Evolutionary conservation across 2,329 filamentous ascomycete species (phyloP).

Genomic region (Pseudodiploospora longispora): DNA sequence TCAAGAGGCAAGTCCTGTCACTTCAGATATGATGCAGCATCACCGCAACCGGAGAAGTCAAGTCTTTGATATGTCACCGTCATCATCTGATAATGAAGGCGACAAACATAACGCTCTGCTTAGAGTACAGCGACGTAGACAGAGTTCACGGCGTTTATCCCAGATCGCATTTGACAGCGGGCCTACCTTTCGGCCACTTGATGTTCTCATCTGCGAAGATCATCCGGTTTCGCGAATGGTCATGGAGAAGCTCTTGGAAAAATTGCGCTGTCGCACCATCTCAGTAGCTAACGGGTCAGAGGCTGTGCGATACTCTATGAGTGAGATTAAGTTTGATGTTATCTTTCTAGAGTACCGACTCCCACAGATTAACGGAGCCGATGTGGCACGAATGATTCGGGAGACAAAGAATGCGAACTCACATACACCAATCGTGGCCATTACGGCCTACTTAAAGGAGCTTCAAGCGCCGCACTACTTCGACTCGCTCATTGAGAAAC

Average conservation of each 20-base stretch:
- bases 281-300: conserved; percentile 85
- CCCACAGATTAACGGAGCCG: conserved; percentile 87
- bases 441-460: conserved; percentile 97
- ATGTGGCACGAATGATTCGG: conserved; percentile 94
- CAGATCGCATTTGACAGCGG: conserved; percentile 80
- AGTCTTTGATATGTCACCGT: conserved; percentile 92
- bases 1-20: conserved; percentile 75
- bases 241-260: conserved; percentile 97
- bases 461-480: conserved; percentile 93
- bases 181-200: conserved; percentile 80
- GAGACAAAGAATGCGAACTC: conserved; percentile 94
- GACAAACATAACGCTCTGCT: conserved; percentile 84
- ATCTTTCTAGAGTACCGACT: conserved; percentile 98
- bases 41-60: conserved; percentile 91
- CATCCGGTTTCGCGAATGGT: conserved; percentile 94
- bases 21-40: conserved; percentile 59
- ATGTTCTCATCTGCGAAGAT: conserved; percentile 94
- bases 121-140: conserved; percentile 86
- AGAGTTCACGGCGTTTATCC: conserved; percentile 89
- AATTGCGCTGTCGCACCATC: conserved; percentile 88
- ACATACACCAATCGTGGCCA: conserved; percentile 89
- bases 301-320: conserved; percentile 86
- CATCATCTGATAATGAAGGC: conserved; percentile 94
- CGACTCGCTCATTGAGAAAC: conserved; percentile 91
- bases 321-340: conserved; percentile 96